These are phyloP conservation scores for Rubus parviflorus DNA, from an alignment of 306 rosid genomes.

Conservation along the genomic window DNA sequence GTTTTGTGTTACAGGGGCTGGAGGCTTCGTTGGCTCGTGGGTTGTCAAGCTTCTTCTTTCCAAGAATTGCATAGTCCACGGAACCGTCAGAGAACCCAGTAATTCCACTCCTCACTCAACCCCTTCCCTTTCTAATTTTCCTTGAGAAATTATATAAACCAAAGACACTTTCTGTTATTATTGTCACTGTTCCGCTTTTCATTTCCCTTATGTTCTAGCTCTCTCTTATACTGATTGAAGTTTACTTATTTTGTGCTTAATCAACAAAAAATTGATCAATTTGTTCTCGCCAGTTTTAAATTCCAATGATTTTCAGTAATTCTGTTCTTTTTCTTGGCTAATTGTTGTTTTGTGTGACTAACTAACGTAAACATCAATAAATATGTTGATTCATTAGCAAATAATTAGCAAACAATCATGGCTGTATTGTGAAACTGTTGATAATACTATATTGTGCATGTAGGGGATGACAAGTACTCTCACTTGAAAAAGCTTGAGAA, in stretches of 20 bases:
- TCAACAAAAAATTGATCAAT: no score
- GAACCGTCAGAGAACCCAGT: slow-evolving; percentile 68
- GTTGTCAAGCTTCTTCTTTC: slow-evolving; percentile 70
- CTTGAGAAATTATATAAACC: neutral
- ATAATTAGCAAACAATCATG: neutral
- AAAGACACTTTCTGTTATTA: neutral
- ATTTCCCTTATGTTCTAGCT: neutral
- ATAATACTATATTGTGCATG: neutral
- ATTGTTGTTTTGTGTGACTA: neutral
- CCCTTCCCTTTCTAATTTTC: neutral
- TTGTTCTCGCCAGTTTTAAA: no score
- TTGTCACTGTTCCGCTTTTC: neutral
- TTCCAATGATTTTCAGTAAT: no score
- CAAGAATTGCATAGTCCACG: slow-evolving; percentile 57
- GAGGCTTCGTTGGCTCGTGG: slow-evolving; percentile 76
- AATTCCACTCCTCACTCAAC: neutral
- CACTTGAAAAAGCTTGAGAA: slow-evolving; percentile 36
- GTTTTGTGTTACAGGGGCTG: slow-evolving; percentile 79
- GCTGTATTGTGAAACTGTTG: neutral
- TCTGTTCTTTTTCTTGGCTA: neutral
- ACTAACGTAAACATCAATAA: neutral
- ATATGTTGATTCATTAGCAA: neutral
- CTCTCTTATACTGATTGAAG: neutral
- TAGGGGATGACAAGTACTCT: slow-evolving; percentile 34
- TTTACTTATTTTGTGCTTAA: no score